Percentiles rank a stretch among this genome's conserved stretches.
These are phyloP conservation scores for Helotiales sp. DNA, from an alignment of 2,329 filamentous ascomycete species.

Conservation along the genomic window DNA sequence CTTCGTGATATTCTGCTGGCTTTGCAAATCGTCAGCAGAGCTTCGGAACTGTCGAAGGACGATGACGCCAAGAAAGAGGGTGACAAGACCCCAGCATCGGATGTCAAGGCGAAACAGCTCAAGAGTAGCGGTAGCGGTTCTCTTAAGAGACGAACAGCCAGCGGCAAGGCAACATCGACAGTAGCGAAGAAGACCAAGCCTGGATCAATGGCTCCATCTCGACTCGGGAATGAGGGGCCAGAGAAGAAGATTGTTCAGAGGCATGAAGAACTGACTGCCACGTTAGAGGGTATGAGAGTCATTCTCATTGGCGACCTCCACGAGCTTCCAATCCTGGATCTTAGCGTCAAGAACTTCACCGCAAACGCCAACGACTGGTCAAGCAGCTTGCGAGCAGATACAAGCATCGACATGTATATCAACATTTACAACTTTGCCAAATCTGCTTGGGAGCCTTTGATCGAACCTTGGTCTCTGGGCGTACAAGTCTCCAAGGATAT, in stretches of 20 bases:
- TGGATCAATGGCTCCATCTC: slow-evolving; percentile 35
- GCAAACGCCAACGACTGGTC: slow-evolving; percentile 91
- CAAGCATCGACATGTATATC: slow-evolving; percentile 88
- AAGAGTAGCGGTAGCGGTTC: slow-evolving; percentile 31
- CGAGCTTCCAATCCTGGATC: slow-evolving; percentile 90
- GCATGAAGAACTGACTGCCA: slow-evolving; percentile 79
- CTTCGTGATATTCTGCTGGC: slow-evolving; percentile 92
- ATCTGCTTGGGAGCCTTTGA: slow-evolving; percentile 93
- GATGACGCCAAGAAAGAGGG: slow-evolving; percentile 52
- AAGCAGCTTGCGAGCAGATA: slow-evolving; percentile 79
- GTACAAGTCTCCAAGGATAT: slow-evolving; percentile 82
- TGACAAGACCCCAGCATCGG: slow-evolving; percentile 40
- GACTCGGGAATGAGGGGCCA: slow-evolving; percentile 43
- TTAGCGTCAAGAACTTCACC: slow-evolving; percentile 88
- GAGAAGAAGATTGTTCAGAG: slow-evolving; percentile 44
- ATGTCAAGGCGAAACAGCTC: slow-evolving; percentile 57
- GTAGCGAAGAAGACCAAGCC: slow-evolving; percentile 44
- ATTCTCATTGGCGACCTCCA: slow-evolving; percentile 95
- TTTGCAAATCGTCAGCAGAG: slow-evolving; percentile 87
- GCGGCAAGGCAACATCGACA: slow-evolving; percentile 55
- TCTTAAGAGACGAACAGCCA: slow-evolving; percentile 56
- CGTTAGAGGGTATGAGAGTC: slow-evolving; percentile 83
- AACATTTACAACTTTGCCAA: slow-evolving; percentile 99
- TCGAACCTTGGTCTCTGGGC: slow-evolving; percentile 96
- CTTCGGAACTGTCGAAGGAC: slow-evolving; percentile 77